These are phyloP conservation scores for Polysphondylium violaceum DNA, from an alignment of 78 protist genomes.

Conservation along the genomic window DNA sequence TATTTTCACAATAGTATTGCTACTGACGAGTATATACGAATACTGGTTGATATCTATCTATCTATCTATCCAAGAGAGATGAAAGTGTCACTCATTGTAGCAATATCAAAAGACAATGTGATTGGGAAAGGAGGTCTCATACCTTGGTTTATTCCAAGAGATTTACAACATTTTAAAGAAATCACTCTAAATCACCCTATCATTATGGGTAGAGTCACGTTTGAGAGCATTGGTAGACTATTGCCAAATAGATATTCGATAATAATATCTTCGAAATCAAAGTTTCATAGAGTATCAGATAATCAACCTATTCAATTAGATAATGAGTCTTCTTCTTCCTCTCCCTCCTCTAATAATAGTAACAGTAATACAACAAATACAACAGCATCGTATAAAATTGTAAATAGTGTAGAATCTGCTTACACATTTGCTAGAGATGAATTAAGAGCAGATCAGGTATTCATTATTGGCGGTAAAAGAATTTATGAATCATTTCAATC, in stretches of 20 bases:
- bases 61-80: background rate
- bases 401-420: background rate
- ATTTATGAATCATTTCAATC: background rate
- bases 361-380: background rate
- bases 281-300: background rate
- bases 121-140: background rate
- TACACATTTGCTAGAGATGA: background rate
- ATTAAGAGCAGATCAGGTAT: background rate
- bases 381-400: background rate
- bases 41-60: too few relatives aligned
- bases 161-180: slow-evolving; percentile 15
- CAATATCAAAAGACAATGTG: slow-evolving; percentile 2
- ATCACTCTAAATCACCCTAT: background rate
- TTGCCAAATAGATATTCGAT: slow-evolving; percentile 16
- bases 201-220: slow-evolving; percentile 11
- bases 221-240: slow-evolving; percentile 9
- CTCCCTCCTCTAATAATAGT: too few relatives aligned
- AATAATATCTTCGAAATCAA: background rate
- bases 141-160: slow-evolving; percentile 15
- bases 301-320: background rate
- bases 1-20: too few relatives aligned
- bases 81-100: slow-evolving; percentile 13
- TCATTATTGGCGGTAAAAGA: slow-evolving; percentile 20
- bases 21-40: too few relatives aligned
- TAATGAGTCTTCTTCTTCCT: too few relatives aligned